Base-by-base conservation (phyloP, 371 early-diverging fungal species). In the Mucor velutinosus region DNA sequence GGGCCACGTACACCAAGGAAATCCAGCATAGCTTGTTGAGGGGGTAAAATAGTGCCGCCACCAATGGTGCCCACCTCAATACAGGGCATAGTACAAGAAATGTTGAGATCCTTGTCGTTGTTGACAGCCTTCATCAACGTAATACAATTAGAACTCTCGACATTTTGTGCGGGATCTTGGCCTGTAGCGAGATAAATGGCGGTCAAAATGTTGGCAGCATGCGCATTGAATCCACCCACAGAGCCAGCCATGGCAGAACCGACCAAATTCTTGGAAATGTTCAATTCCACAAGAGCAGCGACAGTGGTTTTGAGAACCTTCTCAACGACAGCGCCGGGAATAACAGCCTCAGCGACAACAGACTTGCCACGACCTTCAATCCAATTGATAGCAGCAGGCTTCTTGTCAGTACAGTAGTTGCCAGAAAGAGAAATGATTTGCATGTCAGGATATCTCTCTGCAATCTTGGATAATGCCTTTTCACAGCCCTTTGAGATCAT, bases 401-500 rank as follows among this genome's bases (percentile, higher is more conserved):
- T 98, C 87, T 98, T 98, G 78, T 98, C 99, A 1, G 97, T 98
- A 76, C 99, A 97, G 71, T 93, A 96, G 86, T 98, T 98, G 60
- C 97, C 97, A 45, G 91, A 90, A 58, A 98, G 76, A 0, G 95
- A 89, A 27, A 97, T 81, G 49, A 97, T 86, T 67, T 87, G 84
- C 91, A 94, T 93, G 41, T 84, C 86, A 7, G 91, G 90, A 81
- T 90, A 97, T 21, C 75, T 68, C 29, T 86, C 82, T 19, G 73
- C 58, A 29, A 96, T 80, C 0, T 84, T 77, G 21, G 78, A 76
- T 62, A 94, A 73, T 0, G 94, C 88, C 71, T 89, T 87, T 80
- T 96, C 95, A 70, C 93, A 93, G 35, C 97, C 97, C 78, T 98
- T 98, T 30, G 97, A 97, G 49, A 98, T 97, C 99, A 98, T 98